phyloP scores from a whole-genome alignment of 148 eudicot species.

The Chenopodium formosanum region DNA sequence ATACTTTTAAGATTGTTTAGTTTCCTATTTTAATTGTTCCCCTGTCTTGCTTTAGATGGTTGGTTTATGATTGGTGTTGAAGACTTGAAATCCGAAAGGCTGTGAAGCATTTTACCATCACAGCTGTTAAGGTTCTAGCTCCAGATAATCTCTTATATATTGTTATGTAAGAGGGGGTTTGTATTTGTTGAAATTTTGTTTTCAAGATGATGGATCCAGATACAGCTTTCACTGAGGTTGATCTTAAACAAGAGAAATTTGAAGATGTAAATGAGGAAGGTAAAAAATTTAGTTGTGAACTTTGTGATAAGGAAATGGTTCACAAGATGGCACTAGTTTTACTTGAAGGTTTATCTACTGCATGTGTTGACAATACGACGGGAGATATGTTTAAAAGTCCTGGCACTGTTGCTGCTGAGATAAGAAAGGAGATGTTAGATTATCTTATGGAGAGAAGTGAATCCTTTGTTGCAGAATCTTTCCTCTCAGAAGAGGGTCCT shows the following conservation, averaged over 20 bases:
- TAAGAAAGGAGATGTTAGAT: slow-evolving; percentile 85
- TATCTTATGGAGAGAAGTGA: slow-evolving; percentile 67
- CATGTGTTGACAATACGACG: slow-evolving; percentile 88
- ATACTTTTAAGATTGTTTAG: not conserved
- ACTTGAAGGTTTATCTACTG: slow-evolving; percentile 81
- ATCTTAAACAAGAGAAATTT: slow-evolving; percentile 52
- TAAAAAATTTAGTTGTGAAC: slow-evolving; percentile 55
- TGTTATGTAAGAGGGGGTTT: not conserved
- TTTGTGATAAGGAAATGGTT: slow-evolving; percentile 64
- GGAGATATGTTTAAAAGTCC: slow-evolving; percentile 77
- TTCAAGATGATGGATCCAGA: slow-evolving; percentile 50
- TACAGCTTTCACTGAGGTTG: slow-evolving; percentile 46
- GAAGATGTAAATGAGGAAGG: slow-evolving; percentile 56
- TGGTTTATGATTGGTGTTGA: not conserved
- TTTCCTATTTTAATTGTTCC: not conserved
- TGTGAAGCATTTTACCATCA: too few relatives aligned
- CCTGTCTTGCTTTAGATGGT: not conserved
- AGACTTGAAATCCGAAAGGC: not conserved
- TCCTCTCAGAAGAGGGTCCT: slow-evolving; percentile 57
- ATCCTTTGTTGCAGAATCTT: slow-evolving; percentile 77
- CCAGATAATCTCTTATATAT: not conserved
- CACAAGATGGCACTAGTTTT: slow-evolving; percentile 74
- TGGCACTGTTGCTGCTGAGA: slow-evolving; percentile 73
- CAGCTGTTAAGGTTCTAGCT: not conserved
- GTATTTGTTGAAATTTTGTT: slow-evolving; percentile 6